A percentile compares a stretch with the other conserved stretches of the same genome.
Evolutionary conservation across 108 stramenopile genomes (phyloP).

Genomic region (Aurantiochytrium sp.): DNA sequence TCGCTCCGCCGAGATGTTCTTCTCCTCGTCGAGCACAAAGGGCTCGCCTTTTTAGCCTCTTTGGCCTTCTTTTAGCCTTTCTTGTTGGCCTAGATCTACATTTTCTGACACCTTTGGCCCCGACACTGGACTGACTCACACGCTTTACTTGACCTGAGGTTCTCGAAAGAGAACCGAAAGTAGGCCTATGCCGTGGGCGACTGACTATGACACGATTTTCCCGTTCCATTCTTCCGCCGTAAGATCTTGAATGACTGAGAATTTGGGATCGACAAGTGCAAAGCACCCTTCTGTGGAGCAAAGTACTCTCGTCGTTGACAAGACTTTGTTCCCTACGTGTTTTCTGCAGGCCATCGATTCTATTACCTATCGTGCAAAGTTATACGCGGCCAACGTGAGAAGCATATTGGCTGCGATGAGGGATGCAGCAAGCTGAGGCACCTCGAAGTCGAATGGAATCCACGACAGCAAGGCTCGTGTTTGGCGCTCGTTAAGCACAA

Average conservation of each 20-base stretch:
- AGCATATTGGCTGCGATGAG: not conserved
- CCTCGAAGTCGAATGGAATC: not conserved
- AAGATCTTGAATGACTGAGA: not conserved
- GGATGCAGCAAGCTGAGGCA: not conserved
- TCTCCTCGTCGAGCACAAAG: too few species aligned
- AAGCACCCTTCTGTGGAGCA: not conserved
- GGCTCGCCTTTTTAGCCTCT: too few species aligned
- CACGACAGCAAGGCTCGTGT: not conserved
- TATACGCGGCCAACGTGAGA: too few species aligned
- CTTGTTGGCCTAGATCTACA: too few species aligned
- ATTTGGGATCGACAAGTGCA: not conserved
- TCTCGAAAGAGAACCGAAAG: not conserved
- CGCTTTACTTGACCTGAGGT: not conserved
- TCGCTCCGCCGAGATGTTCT: too few species aligned
- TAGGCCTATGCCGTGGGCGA: not conserved
- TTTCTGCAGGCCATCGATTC: too few species aligned
- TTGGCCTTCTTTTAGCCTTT: too few species aligned
- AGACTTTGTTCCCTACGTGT: not conserved
- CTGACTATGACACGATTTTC: not conserved
- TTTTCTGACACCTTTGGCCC: too few species aligned
- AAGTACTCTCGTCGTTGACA: not conserved
- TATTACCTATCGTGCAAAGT: too few species aligned
- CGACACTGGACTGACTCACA: not conserved
- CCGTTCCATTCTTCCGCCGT: not conserved
- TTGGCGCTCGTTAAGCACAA: not conserved